Conservation (phyloP, 768 basidiomycete species). For the Trametopsis cervina region DNA sequence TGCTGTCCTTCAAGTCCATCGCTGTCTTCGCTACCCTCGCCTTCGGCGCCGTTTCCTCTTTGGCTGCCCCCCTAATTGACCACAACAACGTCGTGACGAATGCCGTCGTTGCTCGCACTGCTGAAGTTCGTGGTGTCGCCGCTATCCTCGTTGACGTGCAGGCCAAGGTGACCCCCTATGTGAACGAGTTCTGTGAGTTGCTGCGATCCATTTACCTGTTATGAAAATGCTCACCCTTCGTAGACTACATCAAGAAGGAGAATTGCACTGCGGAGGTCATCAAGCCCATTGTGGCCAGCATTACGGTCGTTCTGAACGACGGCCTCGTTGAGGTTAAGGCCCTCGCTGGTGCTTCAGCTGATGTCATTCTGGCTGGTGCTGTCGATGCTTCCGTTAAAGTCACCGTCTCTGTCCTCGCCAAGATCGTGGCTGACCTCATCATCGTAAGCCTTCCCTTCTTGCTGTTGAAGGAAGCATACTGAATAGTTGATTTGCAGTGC, state of each 20-base stretch:
- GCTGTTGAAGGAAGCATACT: neutral
- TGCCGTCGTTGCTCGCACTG: constrained; percentile 14
- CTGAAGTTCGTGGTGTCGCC: constrained; percentile 14
- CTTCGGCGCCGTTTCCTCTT: constrained; percentile 20
- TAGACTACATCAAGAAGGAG: constrained; percentile 3
- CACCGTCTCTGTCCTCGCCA: constrained; percentile 22
- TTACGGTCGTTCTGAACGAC: constrained; percentile 19
- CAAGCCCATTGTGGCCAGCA: constrained; percentile 15
- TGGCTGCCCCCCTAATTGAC: constrained; percentile 8
- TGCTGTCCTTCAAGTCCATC: constrained; percentile 28
- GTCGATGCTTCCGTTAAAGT: constrained; percentile 15
- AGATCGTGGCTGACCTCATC: constrained; percentile 19
- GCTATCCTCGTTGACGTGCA: constrained; percentile 21
- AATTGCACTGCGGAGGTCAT: constrained; percentile 21
- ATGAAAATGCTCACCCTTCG: neutral
- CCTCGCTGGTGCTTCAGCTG: constrained; percentile 19
- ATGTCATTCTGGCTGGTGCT: constrained; percentile 21
- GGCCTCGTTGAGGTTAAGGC: constrained; percentile 20
- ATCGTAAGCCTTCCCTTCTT: constrained; percentile 13
- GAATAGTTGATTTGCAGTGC: constrained; percentile 12
- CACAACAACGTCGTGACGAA: constrained; percentile 10
- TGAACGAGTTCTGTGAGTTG: constrained; percentile 23
- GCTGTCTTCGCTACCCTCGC: constrained; percentile 21
- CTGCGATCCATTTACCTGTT: neutral
- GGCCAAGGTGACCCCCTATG: constrained; percentile 13